Conservation (phyloP, 345 rosid species). For the Arabidopsis arenosa region DNA sequence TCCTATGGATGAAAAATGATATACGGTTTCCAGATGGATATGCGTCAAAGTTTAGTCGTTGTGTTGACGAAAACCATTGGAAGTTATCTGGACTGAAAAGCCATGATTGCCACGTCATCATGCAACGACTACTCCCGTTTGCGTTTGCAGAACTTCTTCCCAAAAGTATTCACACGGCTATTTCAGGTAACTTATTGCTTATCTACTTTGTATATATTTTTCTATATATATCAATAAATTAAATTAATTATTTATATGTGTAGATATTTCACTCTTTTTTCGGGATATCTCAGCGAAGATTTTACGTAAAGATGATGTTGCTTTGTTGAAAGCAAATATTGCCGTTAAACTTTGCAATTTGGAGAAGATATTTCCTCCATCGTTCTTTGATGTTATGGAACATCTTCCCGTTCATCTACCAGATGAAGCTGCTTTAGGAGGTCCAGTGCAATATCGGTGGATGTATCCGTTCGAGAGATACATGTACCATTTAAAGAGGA, state of each 20-base stretch:
- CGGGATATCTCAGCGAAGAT: neutral
- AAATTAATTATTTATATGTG: no score
- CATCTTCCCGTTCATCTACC: neutral
- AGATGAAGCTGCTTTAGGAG: neutral
- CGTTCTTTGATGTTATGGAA: conserved; percentile 9
- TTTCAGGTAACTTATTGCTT: no score
- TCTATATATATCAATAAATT: no score
- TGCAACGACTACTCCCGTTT: no score
- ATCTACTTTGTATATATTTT: no score
- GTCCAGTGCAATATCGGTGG: conserved; percentile 1
- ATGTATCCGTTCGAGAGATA: conserved; percentile 4
- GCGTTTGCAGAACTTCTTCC: no score
- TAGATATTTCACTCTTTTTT: neutral
- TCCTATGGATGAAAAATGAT: neutral
- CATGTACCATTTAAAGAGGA: conserved; percentile 6
- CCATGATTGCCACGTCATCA: conserved; percentile 17
- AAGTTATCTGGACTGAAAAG: conserved; percentile 1
- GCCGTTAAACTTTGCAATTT: neutral
- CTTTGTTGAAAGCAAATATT: neutral
- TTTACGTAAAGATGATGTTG: neutral
- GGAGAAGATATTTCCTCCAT: neutral
- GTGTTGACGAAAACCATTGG: neutral
- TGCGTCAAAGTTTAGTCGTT: neutral
- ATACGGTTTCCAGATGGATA: conserved; percentile 8
- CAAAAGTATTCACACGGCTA: no score